Evolutionary conservation across 371 early-diverging fungal genomes (phyloP), one percentile per base, ranked within the genome.

Genomic region (Conidiobolus incongruus): DNA sequence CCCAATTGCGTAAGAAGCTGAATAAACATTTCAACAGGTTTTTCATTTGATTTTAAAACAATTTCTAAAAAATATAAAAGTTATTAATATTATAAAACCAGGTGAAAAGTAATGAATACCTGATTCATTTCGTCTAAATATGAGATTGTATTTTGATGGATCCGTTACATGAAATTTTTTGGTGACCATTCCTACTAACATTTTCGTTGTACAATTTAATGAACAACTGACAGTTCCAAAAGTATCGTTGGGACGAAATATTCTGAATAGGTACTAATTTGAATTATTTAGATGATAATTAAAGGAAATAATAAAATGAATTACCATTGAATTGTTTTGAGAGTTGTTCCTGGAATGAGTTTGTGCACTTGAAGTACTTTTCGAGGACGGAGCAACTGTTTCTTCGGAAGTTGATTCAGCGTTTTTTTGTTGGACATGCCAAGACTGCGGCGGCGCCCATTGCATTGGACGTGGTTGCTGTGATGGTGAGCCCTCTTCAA

Each of bases 81-180:
- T 53, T 45, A 11, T 15, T 19, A 11, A 11, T 38, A 24, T 31
- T 2, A 44, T n/a, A 12, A 15, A 22, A 8, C 12, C 23, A 20
- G 5, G 8, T 20, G 30, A 24, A 16, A 17, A 24, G 4, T 56
- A n/a, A n/a, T n/a, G n/a, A n/a, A n/a, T 62, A 75, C 75, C 66
- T 24, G 63, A 54, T 23, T 65, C 65, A 46, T 69, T 59, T 6
- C 62, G 67, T 24, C 63, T 61, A 42, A 85, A 53, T 41, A 66
- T 73, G 30, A 83, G 50, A 46, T 72, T 68, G 47, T 77, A 71
- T 49, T 75, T 72, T 17, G 70, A 69, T n/a, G 70, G 58, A 41
- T 83, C 82, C 13, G 61, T 65, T 40, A 81, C 62, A 50, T 79
- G 81, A 49, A 79, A 74, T 48, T 83, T 85, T 46, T 70, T 75